Evolutionary conservation across 306 rosid species (phyloP), one percentile per base, ranked within the genome.

Genomic region (Casuarina glauca): DNA sequence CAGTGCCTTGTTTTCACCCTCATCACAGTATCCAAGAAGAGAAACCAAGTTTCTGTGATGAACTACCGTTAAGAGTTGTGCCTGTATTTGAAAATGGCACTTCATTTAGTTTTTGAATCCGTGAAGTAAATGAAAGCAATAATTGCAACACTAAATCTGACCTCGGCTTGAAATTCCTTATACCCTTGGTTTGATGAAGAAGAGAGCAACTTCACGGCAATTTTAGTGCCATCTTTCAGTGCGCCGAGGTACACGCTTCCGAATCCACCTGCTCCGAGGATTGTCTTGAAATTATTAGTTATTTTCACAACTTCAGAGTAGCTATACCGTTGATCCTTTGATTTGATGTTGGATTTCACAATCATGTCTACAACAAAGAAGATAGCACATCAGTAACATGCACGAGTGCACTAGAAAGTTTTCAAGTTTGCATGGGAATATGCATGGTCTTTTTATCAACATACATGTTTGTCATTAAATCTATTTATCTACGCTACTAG

Each of bases 11-110:
- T 44, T 46, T 4, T 16, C 32, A 1, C 81, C 76, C 20, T 86
- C 83, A 3, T 83, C 69, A 26, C 86, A 86, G 32, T 76, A 82
- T 1, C 89, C 89, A 70, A 82, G 69, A 2, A 85, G 84, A 61
- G 74, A 67, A 20, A 74, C 80, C 19, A 85, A 46, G 35, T 81
- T 48, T 35, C 81, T 41, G 16, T 81, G 84, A 72, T 81, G 81
- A 76, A 72, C 69, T 42, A 76, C 26, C 78, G 53, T 76, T 73
- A 76, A 4, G 53, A 81, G 70, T 39, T 81, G 69, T 2, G 81
- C 76, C 82, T 82, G 76, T 26, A 26, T 26, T 26, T 26, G 32
- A 26, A 26, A 26, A 26, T 26, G 32, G 32, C 32, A 26, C 32
- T 26, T 26, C 80, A 58, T 39, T 20, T 49, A 10, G 52, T 10